Evolutionary conservation across 257 asterid species (phyloP).

Genomic region (Penstemon newberryi): DNA sequence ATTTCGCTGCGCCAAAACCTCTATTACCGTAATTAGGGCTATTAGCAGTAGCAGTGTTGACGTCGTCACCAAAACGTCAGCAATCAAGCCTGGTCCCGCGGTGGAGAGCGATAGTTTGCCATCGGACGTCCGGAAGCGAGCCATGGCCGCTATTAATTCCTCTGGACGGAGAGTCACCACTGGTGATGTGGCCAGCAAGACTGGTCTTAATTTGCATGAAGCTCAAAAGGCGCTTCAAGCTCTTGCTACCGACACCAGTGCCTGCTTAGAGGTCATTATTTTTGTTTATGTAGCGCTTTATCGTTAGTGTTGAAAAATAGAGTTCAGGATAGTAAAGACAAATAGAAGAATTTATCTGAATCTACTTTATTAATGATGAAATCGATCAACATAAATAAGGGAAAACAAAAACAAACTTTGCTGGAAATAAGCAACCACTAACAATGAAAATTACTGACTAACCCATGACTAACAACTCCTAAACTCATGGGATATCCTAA

Average conservation of each 20-base stretch:
- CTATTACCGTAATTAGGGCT: conserved; percentile 55
- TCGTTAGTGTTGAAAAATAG: no score
- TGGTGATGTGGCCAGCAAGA: conserved; percentile 94
- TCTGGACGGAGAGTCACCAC: conserved; percentile 83
- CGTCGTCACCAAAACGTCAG: conserved; percentile 26
- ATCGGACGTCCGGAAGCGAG: conserved; percentile 69
- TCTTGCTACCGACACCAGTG: conserved; percentile 87
- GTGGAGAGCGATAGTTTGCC: conserved; percentile 92
- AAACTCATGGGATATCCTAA: no score
- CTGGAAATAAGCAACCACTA: no score
- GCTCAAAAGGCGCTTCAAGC: conserved; percentile 97
- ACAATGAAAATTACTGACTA: no score
- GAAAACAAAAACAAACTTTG: no score
- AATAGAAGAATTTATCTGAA: no score
- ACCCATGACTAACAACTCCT: no score
- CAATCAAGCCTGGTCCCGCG: conserved; percentile 61
- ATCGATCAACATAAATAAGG: no score
- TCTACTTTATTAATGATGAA: no score
- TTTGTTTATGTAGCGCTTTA: no score
- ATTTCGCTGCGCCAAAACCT: conserved; percentile 24
- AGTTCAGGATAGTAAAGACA: no score
- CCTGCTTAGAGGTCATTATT: conserved; percentile 76
- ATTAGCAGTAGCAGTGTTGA: conserved; percentile 12
- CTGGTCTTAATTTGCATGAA: conserved; percentile 80
- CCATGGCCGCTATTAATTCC: conserved; percentile 88